phyloP scores from a whole-genome alignment of 768 basidiomycete genomes.

The Tubosaeta sp. region DNA sequence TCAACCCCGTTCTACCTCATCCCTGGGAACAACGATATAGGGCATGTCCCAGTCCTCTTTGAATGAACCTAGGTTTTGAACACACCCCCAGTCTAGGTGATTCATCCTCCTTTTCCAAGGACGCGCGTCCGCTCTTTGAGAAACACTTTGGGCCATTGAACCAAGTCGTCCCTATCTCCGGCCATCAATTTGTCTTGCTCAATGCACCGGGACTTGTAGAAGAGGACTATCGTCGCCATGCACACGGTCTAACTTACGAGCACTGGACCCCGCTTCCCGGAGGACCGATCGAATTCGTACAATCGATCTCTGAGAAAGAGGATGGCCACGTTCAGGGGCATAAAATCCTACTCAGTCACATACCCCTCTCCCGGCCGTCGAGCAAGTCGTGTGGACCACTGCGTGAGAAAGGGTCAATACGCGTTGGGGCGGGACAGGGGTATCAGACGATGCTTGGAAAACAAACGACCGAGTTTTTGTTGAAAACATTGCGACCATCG shows the following conservation, averaged over 20 bases:
- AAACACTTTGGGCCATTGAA: slow-evolving; percentile 68
- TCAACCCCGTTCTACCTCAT: slow-evolving; percentile 49
- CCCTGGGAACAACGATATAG: slow-evolving; percentile 82
- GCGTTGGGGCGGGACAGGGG: slow-evolving; percentile 71
- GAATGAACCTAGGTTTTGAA: background rate
- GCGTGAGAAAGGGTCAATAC: slow-evolving; percentile 69
- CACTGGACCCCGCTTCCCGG: slow-evolving; percentile 50
- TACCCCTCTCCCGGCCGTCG: slow-evolving; percentile 76
- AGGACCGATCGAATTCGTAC: slow-evolving; percentile 61
- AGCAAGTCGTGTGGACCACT: slow-evolving; percentile 71
- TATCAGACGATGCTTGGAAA: slow-evolving; percentile 83
- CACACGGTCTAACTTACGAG: slow-evolving; percentile 44
- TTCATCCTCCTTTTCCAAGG: slow-evolving; percentile 45
- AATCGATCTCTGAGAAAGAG: slow-evolving; percentile 36
- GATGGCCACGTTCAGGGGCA: slow-evolving; percentile 9
- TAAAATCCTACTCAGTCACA: slow-evolving; percentile 75
- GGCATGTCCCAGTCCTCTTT: slow-evolving; percentile 35
- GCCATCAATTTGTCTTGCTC: slow-evolving; percentile 67
- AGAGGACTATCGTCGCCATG: slow-evolving; percentile 69
- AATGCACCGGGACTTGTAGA: slow-evolving; percentile 80
- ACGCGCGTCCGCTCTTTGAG: slow-evolving; percentile 55
- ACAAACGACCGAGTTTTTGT: slow-evolving; percentile 69
- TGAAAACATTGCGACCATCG: slow-evolving; percentile 61
- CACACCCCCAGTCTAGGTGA: slow-evolving; percentile 47
- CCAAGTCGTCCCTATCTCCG: slow-evolving; percentile 54